phyloP scores from a whole-genome alignment of 2,329 filamentous ascomycete genomes.

The Calonectria fujianensis region DNA sequence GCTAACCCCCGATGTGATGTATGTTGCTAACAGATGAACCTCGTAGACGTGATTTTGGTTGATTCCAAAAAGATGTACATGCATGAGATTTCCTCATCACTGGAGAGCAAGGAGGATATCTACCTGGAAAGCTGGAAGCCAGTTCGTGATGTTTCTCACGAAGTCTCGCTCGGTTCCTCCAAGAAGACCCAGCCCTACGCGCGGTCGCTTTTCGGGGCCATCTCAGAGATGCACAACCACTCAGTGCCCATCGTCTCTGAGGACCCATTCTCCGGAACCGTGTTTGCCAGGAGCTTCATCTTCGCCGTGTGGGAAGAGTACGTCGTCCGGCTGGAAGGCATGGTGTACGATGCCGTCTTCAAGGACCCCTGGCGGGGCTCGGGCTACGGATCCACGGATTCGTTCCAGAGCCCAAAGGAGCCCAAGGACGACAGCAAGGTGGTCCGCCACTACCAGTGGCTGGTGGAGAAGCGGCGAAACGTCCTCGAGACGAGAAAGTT shows the following conservation, averaged over 20 bases:
- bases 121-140: conserved; percentile 9
- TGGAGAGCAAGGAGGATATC: neutral
- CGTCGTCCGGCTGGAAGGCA: neutral
- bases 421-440: neutral
- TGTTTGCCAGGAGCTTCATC: neutral
- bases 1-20: no score
- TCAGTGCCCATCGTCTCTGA: neutral
- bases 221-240: conserved; percentile 14
- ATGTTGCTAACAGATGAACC: neutral
- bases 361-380: neutral
- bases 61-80: conserved; percentile 20
- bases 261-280: neutral
- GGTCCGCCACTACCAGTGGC: conserved; percentile 3
- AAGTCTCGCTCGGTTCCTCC: neutral
- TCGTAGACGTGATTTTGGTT: neutral
- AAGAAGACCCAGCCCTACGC: conserved; percentile 5
- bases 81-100: neutral
- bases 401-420: neutral
- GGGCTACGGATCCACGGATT: conserved; percentile 1
- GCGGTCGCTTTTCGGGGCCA: conserved; percentile 1
- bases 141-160: conserved; percentile 8
- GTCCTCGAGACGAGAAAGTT: conserved; percentile 15
- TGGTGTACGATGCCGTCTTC: neutral
- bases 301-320: neutral
- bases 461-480: neutral